Evolutionary conservation across 192 early-diverging fungal genomes (phyloP).

Genomic region (Backusella mclennaniae): DNA sequence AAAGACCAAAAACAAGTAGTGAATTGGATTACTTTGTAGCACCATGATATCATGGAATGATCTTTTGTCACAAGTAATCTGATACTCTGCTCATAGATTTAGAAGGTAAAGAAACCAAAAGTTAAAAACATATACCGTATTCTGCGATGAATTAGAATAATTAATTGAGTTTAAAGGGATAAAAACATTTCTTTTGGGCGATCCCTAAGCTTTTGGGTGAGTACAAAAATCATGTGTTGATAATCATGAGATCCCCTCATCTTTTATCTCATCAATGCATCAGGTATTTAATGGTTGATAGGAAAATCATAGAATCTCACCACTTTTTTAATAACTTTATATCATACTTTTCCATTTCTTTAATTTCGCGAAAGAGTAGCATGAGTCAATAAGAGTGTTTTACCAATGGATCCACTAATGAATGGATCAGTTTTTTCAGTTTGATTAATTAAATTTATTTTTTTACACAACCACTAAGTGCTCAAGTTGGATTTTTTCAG

Average conservation of each 20-base stretch:
- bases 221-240: background rate
- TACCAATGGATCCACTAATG: no score
- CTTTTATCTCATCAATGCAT: background rate
- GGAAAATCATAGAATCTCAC: no score
- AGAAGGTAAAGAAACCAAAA: background rate
- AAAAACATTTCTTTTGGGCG: background rate
- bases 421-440: no score
- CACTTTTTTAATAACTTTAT: background rate
- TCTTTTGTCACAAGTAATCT: background rate
- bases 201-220: background rate
- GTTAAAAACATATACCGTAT: background rate
- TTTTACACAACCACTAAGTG: no score
- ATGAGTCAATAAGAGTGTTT: no score
- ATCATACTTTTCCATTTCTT: no score
- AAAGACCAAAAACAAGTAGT: background rate
- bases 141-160: background rate
- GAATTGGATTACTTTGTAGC: background rate
- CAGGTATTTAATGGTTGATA: no score
- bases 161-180: background rate
- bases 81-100: background rate
- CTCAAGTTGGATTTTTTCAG: no score
- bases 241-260: background rate
- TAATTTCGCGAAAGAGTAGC: no score
- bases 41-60: background rate
- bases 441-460: no score